Evolutionary conservation across 176 grass and related monocot species (phyloP), one percentile per base, ranked within the genome.

Genomic region (Aechmea fasciata): DNA sequence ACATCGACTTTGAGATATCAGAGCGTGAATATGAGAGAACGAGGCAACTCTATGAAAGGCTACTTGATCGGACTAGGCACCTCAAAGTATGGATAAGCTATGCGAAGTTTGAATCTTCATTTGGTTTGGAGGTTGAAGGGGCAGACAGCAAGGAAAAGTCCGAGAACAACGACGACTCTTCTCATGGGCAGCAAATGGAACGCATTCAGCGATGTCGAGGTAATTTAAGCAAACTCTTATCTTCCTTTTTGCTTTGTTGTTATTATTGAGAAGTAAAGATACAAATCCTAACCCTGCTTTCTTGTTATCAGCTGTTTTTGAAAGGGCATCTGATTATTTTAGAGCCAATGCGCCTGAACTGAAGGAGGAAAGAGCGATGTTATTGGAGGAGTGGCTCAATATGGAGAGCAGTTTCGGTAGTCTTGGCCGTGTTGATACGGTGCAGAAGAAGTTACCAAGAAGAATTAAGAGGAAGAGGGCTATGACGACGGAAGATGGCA

Each of bases 301-400:
- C 20, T 73, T 69, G 11, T 71, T 25, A 72, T 9, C 78, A 96
- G 89, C 73, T 83, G 65, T 92, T 33, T 97, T 97, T 77, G 84
- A 90, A 75, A 85, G 79, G 68, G 89, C 86, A 57, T 97, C 92
- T 7, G 84, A 92, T 65, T 86, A 92, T 72, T 90, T 85, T 19
- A 85, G 88, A 75, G 86, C 82, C 13, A 83, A 63, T 69, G 89
- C 83, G 11, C 77, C 89, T 52, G 89, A 97, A 33, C 76, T 92
- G 41, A 92, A 92, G 77, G 93, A 92, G 77, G 93, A 97, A 82
- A 92, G 93, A 75, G 86, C 86, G 22, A 97, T 97, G 89, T 81
- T 97, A 48, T 80, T 97, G 64, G 93, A 97, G 72, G 93, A 97
- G 24, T 97, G 89, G 93, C 66, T 97, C 20, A 90, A 90, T 47